Evolutionary conservation across 192 early-diverging fungal species (phyloP).

Genomic region (Coemansia sp.): DNA sequence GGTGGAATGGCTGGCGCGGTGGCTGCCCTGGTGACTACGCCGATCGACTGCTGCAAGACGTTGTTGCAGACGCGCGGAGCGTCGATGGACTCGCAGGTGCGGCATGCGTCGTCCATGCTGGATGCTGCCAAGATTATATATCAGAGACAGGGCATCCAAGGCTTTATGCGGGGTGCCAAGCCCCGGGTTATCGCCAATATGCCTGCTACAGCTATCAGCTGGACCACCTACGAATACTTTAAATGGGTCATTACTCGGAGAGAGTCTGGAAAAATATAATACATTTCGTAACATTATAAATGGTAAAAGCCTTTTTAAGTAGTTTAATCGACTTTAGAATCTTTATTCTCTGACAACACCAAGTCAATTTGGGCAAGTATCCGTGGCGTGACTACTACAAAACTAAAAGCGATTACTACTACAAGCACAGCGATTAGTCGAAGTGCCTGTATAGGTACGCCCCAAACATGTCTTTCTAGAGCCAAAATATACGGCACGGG

Average conservation of each 20-base stretch:
- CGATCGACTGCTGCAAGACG: conserved; percentile 96
- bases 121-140: conserved; percentile 76
- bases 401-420: conserved; percentile 10
- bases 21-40: conserved; percentile 85
- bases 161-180: conserved; percentile 75
- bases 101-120: conserved; percentile 66
- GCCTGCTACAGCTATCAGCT: conserved; percentile 91
- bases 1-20: conserved; percentile 87
- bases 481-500: conserved; percentile 25
- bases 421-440: conserved; percentile 29
- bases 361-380: conserved; percentile 14
- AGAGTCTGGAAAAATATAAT: conserved; percentile 15
- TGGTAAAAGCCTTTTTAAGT: too few species aligned
- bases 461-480: conserved; percentile 39
- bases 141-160: conserved; percentile 66
- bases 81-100: conserved; percentile 66
- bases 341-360: conserved; percentile 18
- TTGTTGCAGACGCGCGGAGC: conserved; percentile 87
- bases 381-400: conserved; percentile 22
- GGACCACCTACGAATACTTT: conserved; percentile 89
- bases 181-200: conserved; percentile 88
- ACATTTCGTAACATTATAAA: too few species aligned
- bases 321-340: not conserved
- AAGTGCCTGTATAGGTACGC: conserved; percentile 35
- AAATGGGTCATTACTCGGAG: conserved; percentile 65